Evolutionary conservation across 139 green algal species (phyloP), one percentile per base, ranked within the genome.

Genomic region (Haematococcus lacustris): DNA sequence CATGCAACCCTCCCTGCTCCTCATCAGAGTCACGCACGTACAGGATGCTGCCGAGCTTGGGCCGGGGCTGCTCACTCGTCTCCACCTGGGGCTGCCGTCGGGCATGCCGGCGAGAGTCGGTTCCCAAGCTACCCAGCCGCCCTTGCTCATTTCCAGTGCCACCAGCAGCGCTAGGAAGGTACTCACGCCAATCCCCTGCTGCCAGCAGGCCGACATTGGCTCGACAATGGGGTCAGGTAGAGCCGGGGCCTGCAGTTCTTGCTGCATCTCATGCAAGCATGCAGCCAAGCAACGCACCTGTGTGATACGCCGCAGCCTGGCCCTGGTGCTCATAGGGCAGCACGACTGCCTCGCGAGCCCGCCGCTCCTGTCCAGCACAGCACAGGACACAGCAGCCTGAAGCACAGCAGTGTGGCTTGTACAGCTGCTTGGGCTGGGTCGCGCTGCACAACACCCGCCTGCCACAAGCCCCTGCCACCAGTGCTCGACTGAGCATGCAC

Each of bases 251-350:
- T n/a, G n/a, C n/a, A n/a, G n/a, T n/a, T n/a, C n/a, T n/a, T n/a
- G n/a, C n/a, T n/a, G n/a, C n/a, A n/a, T n/a, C n/a, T n/a, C n/a
- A n/a, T n/a, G n/a, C n/a, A n/a, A n/a, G n/a, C n/a, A n/a, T n/a
- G n/a, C n/a, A n/a, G n/a, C n/a, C n/a, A n/a, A n/a, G n/a, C n/a
- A n/a, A n/a, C n/a, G n/a, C n/a, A n/a, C n/a, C n/a, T 2, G 79
- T 74, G 26, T 66, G 40, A 51, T 89, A 86, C 0, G 67, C 66
- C 1, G 41, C 62, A 9, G 73, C 75, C 40, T 79, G 47, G 3
- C 87, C 88, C n/a, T 82, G 73, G 51, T 93, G 88, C 66, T 88
- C 83, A 66, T 90, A 93, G 0, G 88, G 88, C 50, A 93, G 82
- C 69, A 90, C 76, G 66, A 93, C 88, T 34, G 68, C 67, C 32